Percentiles rank a stretch among this genome's conserved stretches.
Conservation (phyloP, 805 yeast species). For the Torulaspora maleeae region DNA sequence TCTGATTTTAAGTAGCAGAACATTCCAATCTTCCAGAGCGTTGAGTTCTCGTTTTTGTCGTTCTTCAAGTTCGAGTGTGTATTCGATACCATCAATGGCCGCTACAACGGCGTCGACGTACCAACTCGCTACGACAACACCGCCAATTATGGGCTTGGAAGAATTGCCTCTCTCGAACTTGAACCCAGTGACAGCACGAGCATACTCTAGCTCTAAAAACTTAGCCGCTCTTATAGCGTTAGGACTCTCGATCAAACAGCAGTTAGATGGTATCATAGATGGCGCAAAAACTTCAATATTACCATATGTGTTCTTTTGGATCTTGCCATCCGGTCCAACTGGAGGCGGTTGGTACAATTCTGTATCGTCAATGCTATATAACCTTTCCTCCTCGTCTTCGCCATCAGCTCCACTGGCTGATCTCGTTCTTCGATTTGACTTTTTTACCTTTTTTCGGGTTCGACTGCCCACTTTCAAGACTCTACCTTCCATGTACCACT, state of each 20-base stretch:
- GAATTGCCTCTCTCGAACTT: conserved; percentile 51
- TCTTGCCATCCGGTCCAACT: conserved; percentile 51
- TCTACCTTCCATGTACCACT: conserved; percentile 84
- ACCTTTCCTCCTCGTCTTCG: conserved; percentile 54
- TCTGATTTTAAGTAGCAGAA: conserved; percentile 34
- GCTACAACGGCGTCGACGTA: conserved; percentile 36
- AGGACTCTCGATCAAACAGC: conserved; percentile 52
- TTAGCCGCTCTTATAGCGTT: conserved; percentile 67
- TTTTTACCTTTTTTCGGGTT: conserved; percentile 46
- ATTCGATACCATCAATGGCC: conserved; percentile 31
- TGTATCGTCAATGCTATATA: conserved; percentile 79
- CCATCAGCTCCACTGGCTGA: conserved; percentile 43
- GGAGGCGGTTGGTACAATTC: conserved; percentile 64
- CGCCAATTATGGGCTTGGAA: conserved; percentile 64
- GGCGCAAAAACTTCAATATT: conserved; percentile 76
- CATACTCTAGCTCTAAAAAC: conserved; percentile 67
- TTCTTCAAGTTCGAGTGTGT: conserved; percentile 36
- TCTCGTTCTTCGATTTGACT: conserved; percentile 23
- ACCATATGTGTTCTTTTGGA: conserved; percentile 74
- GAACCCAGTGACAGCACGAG: conserved; percentile 83
- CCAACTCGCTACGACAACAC: conserved; percentile 67
- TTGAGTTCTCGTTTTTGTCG: conserved; percentile 42
- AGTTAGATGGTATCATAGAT: conserved; percentile 81
- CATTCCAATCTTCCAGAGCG: conserved; percentile 40
- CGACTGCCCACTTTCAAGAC: conserved; percentile 64